Evolutionary conservation across 371 early-diverging fungal species (phyloP).

Genomic region (Apophysomyces ossiformis): DNA sequence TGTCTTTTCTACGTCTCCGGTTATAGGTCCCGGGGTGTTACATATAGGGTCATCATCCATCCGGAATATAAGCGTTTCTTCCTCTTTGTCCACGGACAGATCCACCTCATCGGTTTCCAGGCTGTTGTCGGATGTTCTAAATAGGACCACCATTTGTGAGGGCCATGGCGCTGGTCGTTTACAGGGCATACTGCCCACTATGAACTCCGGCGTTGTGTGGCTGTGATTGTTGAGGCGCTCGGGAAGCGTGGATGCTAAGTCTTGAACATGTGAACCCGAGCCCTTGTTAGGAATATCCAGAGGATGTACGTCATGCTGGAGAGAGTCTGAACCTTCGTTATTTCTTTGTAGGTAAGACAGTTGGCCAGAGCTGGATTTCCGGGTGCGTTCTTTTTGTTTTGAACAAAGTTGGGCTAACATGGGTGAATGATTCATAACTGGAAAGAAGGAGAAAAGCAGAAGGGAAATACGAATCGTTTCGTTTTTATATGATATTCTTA

Average conservation of each 20-base stretch:
- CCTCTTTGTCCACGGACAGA: not conserved
- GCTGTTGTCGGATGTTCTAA: not conserved
- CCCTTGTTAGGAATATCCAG: not conserved
- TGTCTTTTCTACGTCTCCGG: too few relatives aligned
- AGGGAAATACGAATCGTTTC: too few relatives aligned
- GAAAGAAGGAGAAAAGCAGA: not conserved
- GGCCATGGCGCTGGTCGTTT: constrained; percentile 15
- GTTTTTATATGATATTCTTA: not conserved
- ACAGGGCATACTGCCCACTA: constrained; percentile 11
- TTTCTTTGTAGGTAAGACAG: not conserved
- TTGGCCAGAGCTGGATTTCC: not conserved
- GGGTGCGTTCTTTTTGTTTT: not conserved
- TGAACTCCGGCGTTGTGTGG: not conserved
- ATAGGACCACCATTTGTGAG: not conserved
- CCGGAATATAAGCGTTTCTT: not conserved
- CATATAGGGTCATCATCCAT: constrained; percentile 31
- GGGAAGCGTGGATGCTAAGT: not conserved
- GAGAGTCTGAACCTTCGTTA: not conserved
- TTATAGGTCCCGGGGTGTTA: constrained; percentile 46
- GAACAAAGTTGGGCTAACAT: not conserved
- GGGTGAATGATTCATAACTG: not conserved
- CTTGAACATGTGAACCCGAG: constrained; percentile 1
- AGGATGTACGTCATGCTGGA: not conserved
- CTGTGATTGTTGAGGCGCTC: not conserved
- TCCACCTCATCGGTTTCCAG: not conserved